phyloP scores from a whole-genome alignment of 1,284 basidiomycete species.

The Fomitopsis betulina region DNA sequence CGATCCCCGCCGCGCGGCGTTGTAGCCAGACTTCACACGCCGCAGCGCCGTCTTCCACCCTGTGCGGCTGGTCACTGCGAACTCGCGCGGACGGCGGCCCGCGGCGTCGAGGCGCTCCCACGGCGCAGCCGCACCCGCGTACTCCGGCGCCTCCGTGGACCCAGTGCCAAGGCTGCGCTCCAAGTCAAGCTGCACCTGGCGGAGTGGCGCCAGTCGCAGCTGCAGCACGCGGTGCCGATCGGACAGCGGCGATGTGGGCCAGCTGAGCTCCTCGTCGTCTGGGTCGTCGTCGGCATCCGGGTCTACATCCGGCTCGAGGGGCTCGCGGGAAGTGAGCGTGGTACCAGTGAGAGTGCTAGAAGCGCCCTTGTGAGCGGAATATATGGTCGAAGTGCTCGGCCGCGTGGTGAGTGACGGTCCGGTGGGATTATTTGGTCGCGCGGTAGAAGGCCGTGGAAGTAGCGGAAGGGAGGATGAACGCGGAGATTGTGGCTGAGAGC shows the following conservation, averaged over 20 bases:
- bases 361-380: neutral
- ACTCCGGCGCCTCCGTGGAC: conserved; percentile 11
- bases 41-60: conserved; percentile 22
- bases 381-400: neutral
- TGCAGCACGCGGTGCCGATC: conserved; percentile 41
- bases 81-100: conserved; percentile 16
- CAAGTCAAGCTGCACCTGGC: conserved; percentile 45
- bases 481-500: neutral
- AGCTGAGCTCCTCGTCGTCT: neutral
- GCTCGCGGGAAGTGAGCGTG: neutral
- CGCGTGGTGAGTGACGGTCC: neutral
- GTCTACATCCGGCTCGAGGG: conserved; percentile 4
- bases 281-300: conserved; percentile 13
- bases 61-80: conserved; percentile 19
- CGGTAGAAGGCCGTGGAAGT: neutral
- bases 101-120: conserved; percentile 8
- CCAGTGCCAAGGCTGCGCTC: conserved; percentile 41
- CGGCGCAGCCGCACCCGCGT: conserved; percentile 12
- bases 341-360: neutral
- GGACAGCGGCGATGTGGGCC: conserved; percentile 23
- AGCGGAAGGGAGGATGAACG: conserved; percentile 2
- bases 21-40: conserved; percentile 13
- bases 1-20: conserved; percentile 1
- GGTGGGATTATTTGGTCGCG: neutral
- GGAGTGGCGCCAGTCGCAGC: conserved; percentile 44